Evolutionary conservation across 2,329 filamentous ascomycete species (phyloP).

Genomic region (Alternaria arbusti): DNA sequence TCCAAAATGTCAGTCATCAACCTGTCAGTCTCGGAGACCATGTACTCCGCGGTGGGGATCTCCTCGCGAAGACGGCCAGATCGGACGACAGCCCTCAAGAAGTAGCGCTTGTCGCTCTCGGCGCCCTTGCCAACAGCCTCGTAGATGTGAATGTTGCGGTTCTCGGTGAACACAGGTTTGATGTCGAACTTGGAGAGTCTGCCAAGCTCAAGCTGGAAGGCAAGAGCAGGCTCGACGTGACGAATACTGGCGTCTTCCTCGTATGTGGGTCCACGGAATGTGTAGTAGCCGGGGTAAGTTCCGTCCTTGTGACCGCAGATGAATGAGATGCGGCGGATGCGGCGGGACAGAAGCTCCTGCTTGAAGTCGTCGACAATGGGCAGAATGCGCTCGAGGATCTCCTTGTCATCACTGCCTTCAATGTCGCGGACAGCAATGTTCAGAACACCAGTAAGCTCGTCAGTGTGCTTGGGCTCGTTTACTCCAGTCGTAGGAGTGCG

Average conservation of each 20-base stretch:
- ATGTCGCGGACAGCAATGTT: conserved; percentile 91
- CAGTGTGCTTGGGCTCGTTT: conserved; percentile 60
- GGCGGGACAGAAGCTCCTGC: conserved; percentile 79
- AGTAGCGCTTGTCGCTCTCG: conserved; percentile 97
- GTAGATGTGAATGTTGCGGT: conserved; percentile 99
- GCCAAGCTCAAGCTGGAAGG: conserved; percentile 96
- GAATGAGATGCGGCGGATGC: conserved; percentile 90
- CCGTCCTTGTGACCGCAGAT: conserved; percentile 95
- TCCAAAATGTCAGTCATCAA: conserved; percentile 98
- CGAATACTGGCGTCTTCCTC: conserved; percentile 93
- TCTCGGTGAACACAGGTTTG: conserved; percentile 97
- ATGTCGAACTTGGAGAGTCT: conserved; percentile 97
- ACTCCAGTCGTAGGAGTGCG: conserved; percentile 60
- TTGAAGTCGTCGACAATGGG: conserved; percentile 80
- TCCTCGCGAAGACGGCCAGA: conserved; percentile 94
- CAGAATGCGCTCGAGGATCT: conserved; percentile 77
- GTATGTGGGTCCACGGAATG: conserved; percentile 92
- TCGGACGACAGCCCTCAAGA: conserved; percentile 93
- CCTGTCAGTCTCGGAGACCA: conserved; percentile 95
- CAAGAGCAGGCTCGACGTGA: conserved; percentile 93
- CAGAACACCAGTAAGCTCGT: conserved; percentile 88
- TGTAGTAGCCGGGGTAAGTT: conserved; percentile 96
- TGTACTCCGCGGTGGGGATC: conserved; percentile 97
- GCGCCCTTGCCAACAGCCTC: conserved; percentile 94
- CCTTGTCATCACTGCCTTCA: conserved; percentile 81